phyloP scores from a whole-genome alignment of 345 rosid genomes.

The Raphanus sativus region DNA sequence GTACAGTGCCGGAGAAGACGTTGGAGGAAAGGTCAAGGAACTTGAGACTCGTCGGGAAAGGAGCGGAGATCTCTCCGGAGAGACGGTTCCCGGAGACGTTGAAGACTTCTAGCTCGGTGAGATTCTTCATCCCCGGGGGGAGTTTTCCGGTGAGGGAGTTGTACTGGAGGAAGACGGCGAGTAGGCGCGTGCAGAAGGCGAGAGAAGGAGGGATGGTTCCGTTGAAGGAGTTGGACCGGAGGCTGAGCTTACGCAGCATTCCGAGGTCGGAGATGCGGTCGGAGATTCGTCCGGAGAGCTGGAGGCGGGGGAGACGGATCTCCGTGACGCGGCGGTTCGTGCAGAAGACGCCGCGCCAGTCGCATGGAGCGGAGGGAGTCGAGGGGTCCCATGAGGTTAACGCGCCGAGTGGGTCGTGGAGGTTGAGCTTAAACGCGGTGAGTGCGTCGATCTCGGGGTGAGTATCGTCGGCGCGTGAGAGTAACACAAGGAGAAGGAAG shows the following conservation, averaged over 20 bases:
- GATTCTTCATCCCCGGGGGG: constrained; percentile 57
- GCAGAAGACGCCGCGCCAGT: constrained; percentile 86
- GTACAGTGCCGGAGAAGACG: constrained; percentile 64
- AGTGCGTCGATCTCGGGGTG: constrained; percentile 70
- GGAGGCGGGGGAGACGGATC: constrained; percentile 74
- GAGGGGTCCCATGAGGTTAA: constrained; percentile 73
- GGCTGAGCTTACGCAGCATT: constrained; percentile 65
- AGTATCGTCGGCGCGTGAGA: constrained; percentile 38
- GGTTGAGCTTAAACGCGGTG: constrained; percentile 64
- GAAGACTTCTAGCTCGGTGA: constrained; percentile 56
- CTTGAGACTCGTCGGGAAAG: constrained; percentile 49
- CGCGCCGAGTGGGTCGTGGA: constrained; percentile 75
- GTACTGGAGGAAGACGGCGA: constrained; percentile 72
- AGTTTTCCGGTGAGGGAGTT: constrained; percentile 85
- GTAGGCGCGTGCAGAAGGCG: constrained; percentile 68
- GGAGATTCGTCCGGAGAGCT: constrained; percentile 68
- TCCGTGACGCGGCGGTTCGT: constrained; percentile 57
- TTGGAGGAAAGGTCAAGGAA: constrained; percentile 81
- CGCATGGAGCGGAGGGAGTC: constrained; percentile 77
- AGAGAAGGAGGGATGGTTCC: constrained; percentile 74
- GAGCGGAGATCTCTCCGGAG: constrained; percentile 58
- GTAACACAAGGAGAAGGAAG: constrained; percentile 4
- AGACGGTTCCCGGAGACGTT: constrained; percentile 70
- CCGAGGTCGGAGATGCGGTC: constrained; percentile 53
- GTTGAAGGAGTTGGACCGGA: constrained; percentile 70